Evolutionary conservation across 2,329 filamentous ascomycete species (phyloP).

Genomic region (Dendryphion nanum): DNA sequence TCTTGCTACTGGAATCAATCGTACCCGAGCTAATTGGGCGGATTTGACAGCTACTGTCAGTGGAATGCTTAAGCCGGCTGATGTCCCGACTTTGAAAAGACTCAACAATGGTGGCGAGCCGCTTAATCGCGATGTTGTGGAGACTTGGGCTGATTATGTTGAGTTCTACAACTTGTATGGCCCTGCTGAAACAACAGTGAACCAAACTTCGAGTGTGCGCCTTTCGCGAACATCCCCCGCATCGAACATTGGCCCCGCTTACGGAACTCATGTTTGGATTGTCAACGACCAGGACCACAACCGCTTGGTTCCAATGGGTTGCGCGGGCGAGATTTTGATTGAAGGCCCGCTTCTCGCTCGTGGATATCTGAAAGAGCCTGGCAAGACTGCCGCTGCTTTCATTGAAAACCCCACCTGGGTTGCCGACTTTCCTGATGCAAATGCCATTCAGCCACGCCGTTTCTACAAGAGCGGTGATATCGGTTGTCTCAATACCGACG

Average conservation of each 20-base stretch:
- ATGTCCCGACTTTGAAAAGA: slow-evolving; percentile 10
- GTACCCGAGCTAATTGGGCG: slow-evolving; percentile 19
- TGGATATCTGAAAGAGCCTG: slow-evolving; percentile 13
- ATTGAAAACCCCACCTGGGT: slow-evolving; percentile 15
- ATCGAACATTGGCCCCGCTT: slow-evolving; percentile 14
- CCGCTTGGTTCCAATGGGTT: slow-evolving; percentile 5
- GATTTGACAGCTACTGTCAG: slow-evolving; percentile 34
- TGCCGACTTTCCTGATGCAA: background rate
- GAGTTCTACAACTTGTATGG: slow-evolving; percentile 42
- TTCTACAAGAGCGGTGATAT: slow-evolving; percentile 10
- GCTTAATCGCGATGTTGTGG: slow-evolving; percentile 9
- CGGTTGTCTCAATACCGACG: slow-evolving; percentile 6
- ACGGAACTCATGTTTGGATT: slow-evolving; percentile 26
- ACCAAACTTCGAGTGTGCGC: slow-evolving; percentile 26
- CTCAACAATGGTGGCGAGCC: slow-evolving; percentile 15
- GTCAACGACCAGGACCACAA: slow-evolving; percentile 27
- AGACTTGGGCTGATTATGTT: slow-evolving; percentile 36
- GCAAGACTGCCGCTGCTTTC: slow-evolving; percentile 25
- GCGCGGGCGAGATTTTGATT: slow-evolving; percentile 7
- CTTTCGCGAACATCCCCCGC: slow-evolving; percentile 22
- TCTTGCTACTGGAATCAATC: slow-evolving; percentile 40
- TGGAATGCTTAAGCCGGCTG: slow-evolving; percentile 20
- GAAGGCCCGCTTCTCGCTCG: slow-evolving; percentile 26
- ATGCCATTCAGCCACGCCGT: slow-evolving; percentile 4
- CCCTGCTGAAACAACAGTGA: slow-evolving; percentile 35